Conservation (phyloP, 164 flowering plant genomes). For the Annona cherimola region DNA sequence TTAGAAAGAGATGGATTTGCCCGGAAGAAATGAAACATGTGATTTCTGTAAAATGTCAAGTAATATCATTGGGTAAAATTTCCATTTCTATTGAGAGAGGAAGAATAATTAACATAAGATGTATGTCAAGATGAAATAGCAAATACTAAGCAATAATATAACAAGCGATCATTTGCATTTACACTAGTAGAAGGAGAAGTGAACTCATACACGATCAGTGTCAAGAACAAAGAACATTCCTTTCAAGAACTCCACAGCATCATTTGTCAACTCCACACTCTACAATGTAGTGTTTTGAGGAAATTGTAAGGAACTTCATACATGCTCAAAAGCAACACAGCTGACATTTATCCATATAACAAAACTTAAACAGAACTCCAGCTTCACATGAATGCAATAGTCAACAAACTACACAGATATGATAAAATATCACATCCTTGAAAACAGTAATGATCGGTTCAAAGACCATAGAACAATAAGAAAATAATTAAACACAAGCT, state of each 20-base stretch:
- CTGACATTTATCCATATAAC: too few relatives aligned
- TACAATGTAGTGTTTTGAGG: slow-evolving; percentile 18
- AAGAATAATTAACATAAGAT: too few relatives aligned
- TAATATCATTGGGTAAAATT: too few relatives aligned
- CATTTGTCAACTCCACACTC: slow-evolving; percentile 89
- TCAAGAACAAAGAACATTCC: slow-evolving; percentile 57
- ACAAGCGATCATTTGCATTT: too few relatives aligned
- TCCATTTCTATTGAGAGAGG: too few relatives aligned
- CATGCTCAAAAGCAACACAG: not conserved
- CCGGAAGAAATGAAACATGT: too few relatives aligned
- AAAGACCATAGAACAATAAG: too few relatives aligned
- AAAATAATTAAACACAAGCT: too few relatives aligned
- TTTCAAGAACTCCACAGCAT: slow-evolving; percentile 64
- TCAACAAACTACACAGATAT: not conserved
- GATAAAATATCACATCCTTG: not conserved
- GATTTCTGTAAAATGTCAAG: too few relatives aligned
- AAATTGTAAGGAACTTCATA: not conserved
- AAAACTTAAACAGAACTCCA: not conserved
- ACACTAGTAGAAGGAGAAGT: not conserved
- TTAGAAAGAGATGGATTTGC: too few relatives aligned
- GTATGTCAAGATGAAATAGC: too few relatives aligned
- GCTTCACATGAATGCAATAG: not conserved
- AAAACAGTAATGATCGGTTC: not conserved
- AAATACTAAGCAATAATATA: too few relatives aligned
- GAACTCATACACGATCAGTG: slow-evolving; percentile 49